A percentile compares a stretch with the other conserved stretches of the same genome.
phyloP scores from a whole-genome alignment of 2,329 filamentous ascomycete genomes.

The Aspergillus costaricaensis region DNA sequence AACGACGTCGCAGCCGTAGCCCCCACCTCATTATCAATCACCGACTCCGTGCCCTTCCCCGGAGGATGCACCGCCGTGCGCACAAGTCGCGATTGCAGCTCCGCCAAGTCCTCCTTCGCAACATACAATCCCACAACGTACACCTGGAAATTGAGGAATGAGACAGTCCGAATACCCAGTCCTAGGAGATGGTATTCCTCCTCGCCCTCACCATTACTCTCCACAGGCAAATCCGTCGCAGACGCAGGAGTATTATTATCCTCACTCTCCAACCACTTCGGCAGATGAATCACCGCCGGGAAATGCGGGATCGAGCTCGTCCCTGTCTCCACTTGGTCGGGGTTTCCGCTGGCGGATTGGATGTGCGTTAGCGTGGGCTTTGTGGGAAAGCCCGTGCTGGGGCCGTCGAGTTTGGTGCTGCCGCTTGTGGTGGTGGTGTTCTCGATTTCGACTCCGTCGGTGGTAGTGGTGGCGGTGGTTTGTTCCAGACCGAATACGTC shows the following conservation, averaged over 20 bases:
- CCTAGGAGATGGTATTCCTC: conserved; percentile 85
- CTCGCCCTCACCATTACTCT: conserved; percentile 42
- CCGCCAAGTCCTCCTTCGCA: conserved; percentile 59
- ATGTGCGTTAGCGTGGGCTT: conserved; percentile 39
- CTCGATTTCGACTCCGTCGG: neutral
- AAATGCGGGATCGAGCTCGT: conserved; percentile 79
- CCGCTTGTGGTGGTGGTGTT: conserved; percentile 12
- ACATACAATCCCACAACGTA: conserved; percentile 73
- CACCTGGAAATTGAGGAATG: conserved; percentile 85
- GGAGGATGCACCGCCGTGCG: conserved; percentile 60
- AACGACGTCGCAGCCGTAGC: conserved; percentile 74
- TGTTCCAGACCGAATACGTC: conserved; percentile 13
- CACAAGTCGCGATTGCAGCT: conserved; percentile 76
- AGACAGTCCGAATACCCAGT: conserved; percentile 83
- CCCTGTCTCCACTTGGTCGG: conserved; percentile 76
- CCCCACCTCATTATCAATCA: conserved; percentile 48
- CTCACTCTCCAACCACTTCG: conserved; percentile 42
- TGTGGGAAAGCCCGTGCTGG: conserved; percentile 35
- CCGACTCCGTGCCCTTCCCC: conserved; percentile 12
- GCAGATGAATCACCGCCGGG: conserved; percentile 69
- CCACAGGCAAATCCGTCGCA: conserved; percentile 38
- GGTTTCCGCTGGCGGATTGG: conserved; percentile 51
- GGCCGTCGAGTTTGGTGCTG: conserved; percentile 44
- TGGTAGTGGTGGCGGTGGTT: neutral
- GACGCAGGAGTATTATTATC: conserved; percentile 25